Evolutionary conservation across 192 early-diverging fungal genomes (phyloP), one percentile per base, ranked within the genome.

Genomic region (Gonapodya prolifera): DNA sequence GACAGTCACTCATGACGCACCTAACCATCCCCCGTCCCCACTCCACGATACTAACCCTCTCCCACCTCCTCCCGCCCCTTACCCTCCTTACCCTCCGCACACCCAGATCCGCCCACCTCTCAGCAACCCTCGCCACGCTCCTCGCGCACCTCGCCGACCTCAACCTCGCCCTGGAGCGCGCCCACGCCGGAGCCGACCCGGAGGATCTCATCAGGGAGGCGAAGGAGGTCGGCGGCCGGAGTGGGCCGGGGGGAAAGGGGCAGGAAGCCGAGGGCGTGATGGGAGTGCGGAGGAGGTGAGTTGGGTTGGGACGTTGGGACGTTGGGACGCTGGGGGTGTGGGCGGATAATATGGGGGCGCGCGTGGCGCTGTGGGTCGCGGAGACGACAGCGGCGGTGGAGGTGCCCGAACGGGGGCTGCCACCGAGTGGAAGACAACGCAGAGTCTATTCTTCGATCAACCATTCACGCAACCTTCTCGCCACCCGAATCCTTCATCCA

Each of bases 141-240:
- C 88, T 2, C 86, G 88, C 79, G 86, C 88, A 77, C 82, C 88
- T 18, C 23, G 45, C 45, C 45, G 45, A 61, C 45, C 45, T 61
- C 23, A 61, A 61, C 23, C 45, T 61, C 45, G 8, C 23, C 45
- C 23, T 23, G 8, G 45, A 61, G 45, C 45, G 45, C 23, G 45
- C 45, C 45, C 84, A 90, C 76, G 84, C 86, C 8, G 89, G 87
- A 69, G 77, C 85, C 13, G 89, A 90, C 77, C 77, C 88, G 61
- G 83, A 86, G 34, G 89, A 90, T 75, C 81, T 89, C 70, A 84
- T 88, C 79, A 80, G 83, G 78, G 81, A 84, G 1, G 82, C 75
- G 69, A 78, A 80, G n/a, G 82, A 86, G 74, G 32, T 88, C 1
- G 83, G 83, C 76, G 77, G 79, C 0, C 84, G 88, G 70, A 90